phyloP scores from a whole-genome alignment of 371 early-diverging fungal species.

The Catenaria anguillulae region DNA sequence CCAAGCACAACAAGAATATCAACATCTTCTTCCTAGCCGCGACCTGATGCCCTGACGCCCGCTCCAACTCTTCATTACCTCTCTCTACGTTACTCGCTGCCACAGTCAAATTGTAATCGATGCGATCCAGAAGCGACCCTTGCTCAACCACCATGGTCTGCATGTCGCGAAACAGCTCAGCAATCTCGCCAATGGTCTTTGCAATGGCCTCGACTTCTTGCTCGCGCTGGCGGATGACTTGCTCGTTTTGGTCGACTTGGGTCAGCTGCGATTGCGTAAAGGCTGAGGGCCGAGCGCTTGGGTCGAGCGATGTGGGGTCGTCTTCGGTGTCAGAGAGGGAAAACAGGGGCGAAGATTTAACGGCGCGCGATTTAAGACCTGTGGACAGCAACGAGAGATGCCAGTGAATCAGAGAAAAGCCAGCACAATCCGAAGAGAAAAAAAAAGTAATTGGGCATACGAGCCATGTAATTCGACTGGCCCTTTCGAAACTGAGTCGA shows the following conservation, averaged over 20 bases:
- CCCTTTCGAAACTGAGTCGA: constrained; percentile 63
- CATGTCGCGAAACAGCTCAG: constrained; percentile 79
- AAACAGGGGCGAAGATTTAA: background rate
- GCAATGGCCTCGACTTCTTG: constrained; percentile 81
- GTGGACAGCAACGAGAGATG: too few relatives aligned
- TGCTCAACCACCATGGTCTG: constrained; percentile 93
- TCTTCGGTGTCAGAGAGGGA: background rate
- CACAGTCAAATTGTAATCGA: constrained; percentile 92
- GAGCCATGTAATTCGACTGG: constrained; percentile 75
- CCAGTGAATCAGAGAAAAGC: too few relatives aligned
- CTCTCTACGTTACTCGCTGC: constrained; percentile 56
- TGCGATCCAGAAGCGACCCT: constrained; percentile 89
- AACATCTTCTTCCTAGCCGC: constrained; percentile 44
- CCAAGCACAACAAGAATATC: constrained; percentile 40
- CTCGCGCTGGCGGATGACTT: constrained; percentile 63
- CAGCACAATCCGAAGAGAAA: too few relatives aligned
- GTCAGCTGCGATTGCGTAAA: constrained; percentile 75
- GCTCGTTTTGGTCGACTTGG: constrained; percentile 51
- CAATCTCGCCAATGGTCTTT: constrained; percentile 76
- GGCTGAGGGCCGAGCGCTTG: constrained; percentile 23
- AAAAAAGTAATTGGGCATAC: too few relatives aligned
- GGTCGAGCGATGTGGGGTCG: background rate
- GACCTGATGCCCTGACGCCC: constrained; percentile 56
- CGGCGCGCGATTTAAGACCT: background rate
- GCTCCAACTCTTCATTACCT: constrained; percentile 66